phyloP scores from a whole-genome alignment of 2,329 filamentous ascomycete species.

The Monosporascus sp. region DNA sequence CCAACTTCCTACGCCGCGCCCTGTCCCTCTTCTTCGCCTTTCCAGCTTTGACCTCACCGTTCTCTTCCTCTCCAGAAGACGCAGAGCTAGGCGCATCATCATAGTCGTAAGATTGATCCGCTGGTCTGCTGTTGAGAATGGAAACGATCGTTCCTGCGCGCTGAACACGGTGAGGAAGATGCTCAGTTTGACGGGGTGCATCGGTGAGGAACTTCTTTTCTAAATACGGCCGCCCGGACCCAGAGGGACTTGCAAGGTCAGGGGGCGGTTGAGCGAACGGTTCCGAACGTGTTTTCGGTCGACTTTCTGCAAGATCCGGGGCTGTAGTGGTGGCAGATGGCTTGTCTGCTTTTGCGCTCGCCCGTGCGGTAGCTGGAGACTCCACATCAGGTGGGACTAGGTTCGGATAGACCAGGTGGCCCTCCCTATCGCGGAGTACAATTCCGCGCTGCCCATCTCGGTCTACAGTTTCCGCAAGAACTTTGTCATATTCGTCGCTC shows the following conservation, averaged over 20 bases:
- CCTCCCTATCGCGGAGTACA: constrained; percentile 16
- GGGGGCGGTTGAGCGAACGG: constrained; percentile 1
- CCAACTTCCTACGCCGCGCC: constrained; percentile 5
- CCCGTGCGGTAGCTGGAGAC: constrained; percentile 8
- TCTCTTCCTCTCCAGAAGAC: constrained; percentile 15
- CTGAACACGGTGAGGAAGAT: constrained; percentile 9
- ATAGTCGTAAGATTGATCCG: constrained; percentile 1
- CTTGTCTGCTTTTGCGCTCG: constrained; percentile 2
- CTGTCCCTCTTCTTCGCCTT: constrained; percentile 8
- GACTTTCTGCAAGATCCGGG: constrained; percentile 2
- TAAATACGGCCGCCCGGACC: constrained; percentile 8
- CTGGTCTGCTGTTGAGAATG: constrained; percentile 7
- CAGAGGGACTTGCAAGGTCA: background rate
- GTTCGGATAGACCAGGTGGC: constrained; percentile 17
- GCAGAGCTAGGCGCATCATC: constrained; percentile 15
- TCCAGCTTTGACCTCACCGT: constrained; percentile 1
- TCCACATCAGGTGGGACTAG: constrained; percentile 20
- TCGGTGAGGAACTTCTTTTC: constrained; percentile 16
- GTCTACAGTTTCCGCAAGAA: constrained; percentile 8
- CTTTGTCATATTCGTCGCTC: constrained; percentile 4
- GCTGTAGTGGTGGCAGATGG: no score
- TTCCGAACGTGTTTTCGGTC: constrained; percentile 11
- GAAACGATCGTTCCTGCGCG: constrained; percentile 19
- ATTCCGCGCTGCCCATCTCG: constrained; percentile 8
- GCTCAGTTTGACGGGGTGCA: constrained; percentile 5